Percentiles rank a stretch among this genome's conserved stretches.
Conservation (phyloP, 2,329 filamentous ascomycete species). For the Dothideomycetes sp. region DNA sequence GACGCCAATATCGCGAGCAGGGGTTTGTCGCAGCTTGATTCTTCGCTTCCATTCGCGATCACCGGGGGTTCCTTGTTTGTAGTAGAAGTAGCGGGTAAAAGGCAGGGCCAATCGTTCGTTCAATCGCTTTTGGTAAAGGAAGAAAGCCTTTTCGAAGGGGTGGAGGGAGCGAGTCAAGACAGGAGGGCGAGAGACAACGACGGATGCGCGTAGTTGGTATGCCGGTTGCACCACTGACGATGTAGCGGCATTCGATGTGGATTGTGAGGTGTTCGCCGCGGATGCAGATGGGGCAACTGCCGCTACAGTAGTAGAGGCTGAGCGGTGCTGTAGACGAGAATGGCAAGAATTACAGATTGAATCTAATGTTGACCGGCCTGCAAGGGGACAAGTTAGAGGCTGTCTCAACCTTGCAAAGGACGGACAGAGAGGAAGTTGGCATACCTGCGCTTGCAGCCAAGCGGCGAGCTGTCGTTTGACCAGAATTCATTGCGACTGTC, state of each 20-base stretch:
- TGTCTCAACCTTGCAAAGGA: neutral
- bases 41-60: conserved; percentile 88
- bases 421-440: too few species aligned
- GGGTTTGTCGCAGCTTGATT: conserved; percentile 63
- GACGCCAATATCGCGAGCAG: conserved; percentile 74
- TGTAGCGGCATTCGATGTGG: conserved; percentile 31
- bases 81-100: conserved; percentile 88
- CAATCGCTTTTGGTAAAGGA: conserved; percentile 92
- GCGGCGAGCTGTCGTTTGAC: conserved; percentile 36
- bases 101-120: conserved; percentile 85
- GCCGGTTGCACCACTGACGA: conserved; percentile 37
- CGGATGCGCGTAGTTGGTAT: conserved; percentile 48
- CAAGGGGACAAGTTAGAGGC: conserved; percentile 9
- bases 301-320: conserved; percentile 30
- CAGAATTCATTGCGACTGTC: conserved; percentile 33
- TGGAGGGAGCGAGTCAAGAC: conserved; percentile 75
- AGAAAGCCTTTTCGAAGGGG: conserved; percentile 85
- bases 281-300: conserved; percentile 20
- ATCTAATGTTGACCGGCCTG: conserved; percentile 28
- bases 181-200: conserved; percentile 82
- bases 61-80: conserved; percentile 77
- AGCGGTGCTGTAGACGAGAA: conserved; percentile 29
- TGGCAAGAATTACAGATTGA: conserved; percentile 39
- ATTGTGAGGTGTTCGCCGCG: conserved; percentile 22
- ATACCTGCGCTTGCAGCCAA: conserved; percentile 33